phyloP scores from a whole-genome alignment of 352 stramenopile genomes.

The Globisporangium rhizosaccharum region DNA sequence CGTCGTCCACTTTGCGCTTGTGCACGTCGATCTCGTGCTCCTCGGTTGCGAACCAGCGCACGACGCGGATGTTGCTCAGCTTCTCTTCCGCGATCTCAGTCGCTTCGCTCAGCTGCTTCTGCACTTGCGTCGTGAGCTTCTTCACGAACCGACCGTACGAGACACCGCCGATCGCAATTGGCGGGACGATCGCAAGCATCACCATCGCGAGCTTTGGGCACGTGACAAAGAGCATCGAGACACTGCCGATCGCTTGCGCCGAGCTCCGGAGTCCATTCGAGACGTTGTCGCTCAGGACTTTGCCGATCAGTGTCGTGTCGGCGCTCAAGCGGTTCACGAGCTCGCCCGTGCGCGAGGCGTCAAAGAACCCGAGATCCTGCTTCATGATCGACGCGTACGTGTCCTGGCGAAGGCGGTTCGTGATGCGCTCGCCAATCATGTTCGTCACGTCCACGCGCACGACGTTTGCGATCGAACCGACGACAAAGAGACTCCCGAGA shows the following conservation, averaged over 20 bases:
- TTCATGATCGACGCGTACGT: conserved; percentile 75
- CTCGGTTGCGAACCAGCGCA: conserved; percentile 89
- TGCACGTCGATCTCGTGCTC: conserved; percentile 58
- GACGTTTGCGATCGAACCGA: too few species aligned
- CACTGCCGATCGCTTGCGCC: conserved; percentile 80
- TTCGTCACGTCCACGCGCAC: too few species aligned
- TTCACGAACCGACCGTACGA: conserved; percentile 87
- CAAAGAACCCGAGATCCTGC: conserved; percentile 91
- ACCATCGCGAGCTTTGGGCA: conserved; percentile 89
- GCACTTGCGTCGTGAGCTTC: conserved; percentile 81
- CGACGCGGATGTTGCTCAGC: conserved; percentile 89
- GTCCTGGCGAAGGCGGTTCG: conserved; percentile 66
- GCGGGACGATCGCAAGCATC: conserved; percentile 89
- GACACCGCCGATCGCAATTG: conserved; percentile 82
- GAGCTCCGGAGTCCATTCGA: conserved; percentile 8
- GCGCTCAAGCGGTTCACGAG: conserved; percentile 88
- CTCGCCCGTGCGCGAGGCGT: conserved; percentile 85
- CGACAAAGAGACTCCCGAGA: too few species aligned
- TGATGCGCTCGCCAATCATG: conserved; percentile 86
- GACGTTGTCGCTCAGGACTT: conserved; percentile 90
- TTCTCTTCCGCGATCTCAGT: conserved; percentile 92
- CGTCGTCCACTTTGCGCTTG: conserved; percentile 50
- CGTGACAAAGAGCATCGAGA: conserved; percentile 89
- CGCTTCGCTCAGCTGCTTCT: conserved; percentile 88
- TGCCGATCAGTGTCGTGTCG: conserved; percentile 89